A percentile compares a stretch with the other conserved stretches of the same genome.
Conservation (phyloP, 345 rosid genomes). For the Hevea brasiliensis region DNA sequence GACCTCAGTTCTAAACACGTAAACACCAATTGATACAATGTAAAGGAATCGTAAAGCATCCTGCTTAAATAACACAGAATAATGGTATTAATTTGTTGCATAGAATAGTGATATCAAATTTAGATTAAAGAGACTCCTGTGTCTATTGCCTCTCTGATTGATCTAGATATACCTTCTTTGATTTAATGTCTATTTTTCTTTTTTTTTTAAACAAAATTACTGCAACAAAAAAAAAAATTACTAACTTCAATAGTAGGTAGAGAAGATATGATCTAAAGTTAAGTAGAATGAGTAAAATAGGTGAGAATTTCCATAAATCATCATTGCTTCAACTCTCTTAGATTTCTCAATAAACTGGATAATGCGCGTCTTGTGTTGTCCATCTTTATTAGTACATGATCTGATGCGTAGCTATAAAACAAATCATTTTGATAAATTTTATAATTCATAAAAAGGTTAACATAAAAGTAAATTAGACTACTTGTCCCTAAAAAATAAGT, state of each 20-base stretch:
- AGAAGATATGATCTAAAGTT: background rate
- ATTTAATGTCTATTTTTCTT: too few species aligned
- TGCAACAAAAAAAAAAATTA: constrained; percentile 26
- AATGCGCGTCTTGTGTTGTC: constrained; percentile 55
- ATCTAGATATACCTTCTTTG: too few species aligned
- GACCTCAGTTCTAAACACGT: too few species aligned
- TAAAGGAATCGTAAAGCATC: too few species aligned
- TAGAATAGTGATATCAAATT: too few species aligned
- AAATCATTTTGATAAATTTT: background rate
- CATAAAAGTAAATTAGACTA: constrained; percentile 8
- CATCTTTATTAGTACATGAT: constrained; percentile 77
- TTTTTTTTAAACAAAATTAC: too few species aligned
- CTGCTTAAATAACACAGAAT: too few species aligned
- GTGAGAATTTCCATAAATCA: constrained; percentile 44
- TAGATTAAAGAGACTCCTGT: too few species aligned
- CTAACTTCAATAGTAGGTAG: constrained; percentile 2
- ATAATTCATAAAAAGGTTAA: background rate
- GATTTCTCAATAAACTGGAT: constrained; percentile 77
- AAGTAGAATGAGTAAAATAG: constrained; percentile 2
- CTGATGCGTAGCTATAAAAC: constrained; percentile 64
- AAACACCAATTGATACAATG: too few species aligned
- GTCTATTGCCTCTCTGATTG: too few species aligned
- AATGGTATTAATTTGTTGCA: constrained; percentile 71
- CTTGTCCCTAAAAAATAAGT: too few species aligned
- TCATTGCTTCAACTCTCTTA: constrained; percentile 60